A percentile compares a stretch with the other conserved stretches of the same genome.
These are phyloP conservation scores for Termitomyces sp. DNA, from an alignment of 1,284 basidiomycete species.

Conservation along the genomic window DNA sequence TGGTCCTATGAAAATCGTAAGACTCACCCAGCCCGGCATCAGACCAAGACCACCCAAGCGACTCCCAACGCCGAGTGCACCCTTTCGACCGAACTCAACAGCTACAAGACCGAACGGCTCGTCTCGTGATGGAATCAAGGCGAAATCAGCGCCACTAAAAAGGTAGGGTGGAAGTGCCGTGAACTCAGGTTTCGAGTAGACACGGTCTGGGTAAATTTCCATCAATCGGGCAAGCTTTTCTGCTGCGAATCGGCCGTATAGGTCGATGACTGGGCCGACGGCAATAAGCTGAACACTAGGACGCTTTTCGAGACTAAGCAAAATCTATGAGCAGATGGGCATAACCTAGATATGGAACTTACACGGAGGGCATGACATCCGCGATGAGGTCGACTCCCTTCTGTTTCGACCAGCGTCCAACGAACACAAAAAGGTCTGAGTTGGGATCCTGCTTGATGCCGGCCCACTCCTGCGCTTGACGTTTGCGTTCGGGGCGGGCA, in stretches of 20 bases:
- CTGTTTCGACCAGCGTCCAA: constrained; percentile 95
- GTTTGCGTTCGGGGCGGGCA: constrained; percentile 82
- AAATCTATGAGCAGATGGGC: constrained; percentile 8
- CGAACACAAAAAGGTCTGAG: constrained; percentile 89
- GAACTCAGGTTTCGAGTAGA: constrained; percentile 91
- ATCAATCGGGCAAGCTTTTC: constrained; percentile 88
- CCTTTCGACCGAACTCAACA: constrained; percentile 92
- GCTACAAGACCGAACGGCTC: constrained; percentile 93
- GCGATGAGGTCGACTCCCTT: constrained; percentile 95
- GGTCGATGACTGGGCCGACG: constrained; percentile 90
- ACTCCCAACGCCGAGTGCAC: constrained; percentile 89
- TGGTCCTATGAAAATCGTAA: constrained; percentile 10
- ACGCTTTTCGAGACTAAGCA: constrained; percentile 71
- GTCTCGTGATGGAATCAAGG: constrained; percentile 89
- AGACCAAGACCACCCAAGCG: constrained; percentile 90
- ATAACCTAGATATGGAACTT: constrained; percentile 27
- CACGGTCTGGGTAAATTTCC: constrained; percentile 91
- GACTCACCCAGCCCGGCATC: constrained; percentile 92
- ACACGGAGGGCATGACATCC: constrained; percentile 86
- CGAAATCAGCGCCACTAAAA: constrained; percentile 92
- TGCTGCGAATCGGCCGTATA: constrained; percentile 90
- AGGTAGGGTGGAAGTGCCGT: constrained; percentile 89
- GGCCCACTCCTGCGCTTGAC: constrained; percentile 92
- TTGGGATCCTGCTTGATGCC: constrained; percentile 85
- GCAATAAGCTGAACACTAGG: constrained; percentile 81